Base-by-base conservation (phyloP, 176 grass and related monocot species). In the Lolium multiflorum region DNA sequence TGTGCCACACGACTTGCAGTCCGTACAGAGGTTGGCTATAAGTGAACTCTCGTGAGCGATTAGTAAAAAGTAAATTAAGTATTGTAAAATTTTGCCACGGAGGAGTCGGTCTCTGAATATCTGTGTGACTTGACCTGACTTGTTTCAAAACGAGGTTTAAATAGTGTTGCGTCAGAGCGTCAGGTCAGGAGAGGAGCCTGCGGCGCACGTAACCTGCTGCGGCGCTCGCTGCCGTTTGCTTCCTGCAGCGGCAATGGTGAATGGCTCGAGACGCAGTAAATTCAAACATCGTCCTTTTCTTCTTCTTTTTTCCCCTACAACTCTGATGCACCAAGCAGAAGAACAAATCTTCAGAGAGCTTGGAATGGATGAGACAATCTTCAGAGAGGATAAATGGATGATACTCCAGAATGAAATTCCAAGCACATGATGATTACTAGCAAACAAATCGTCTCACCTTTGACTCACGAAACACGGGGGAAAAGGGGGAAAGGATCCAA, bases 181-280 rank as follows among this genome's bases (percentile, higher is more conserved):
- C 28, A 18, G 31, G 64, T 0, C 21, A 75, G 14, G 71, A 7
- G 46, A 25, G 44, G 51, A 73, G 73, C 35, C 80, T 82, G 74
- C 52, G 76, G 78, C 61, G 83, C 78, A 70, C 71, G 78, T 81
- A 77, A 77, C 54, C 54, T 82, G 28, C 0, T 71, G 18, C 1
- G 41, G 64, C 12, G 69, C 70, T 17, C 24, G 48, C 47, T 75
- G 72, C 69, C 74, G 74, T 65, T 84, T 75, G 89, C 89, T 84
- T 91, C 59, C 75, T 51, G 84, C 85, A 31, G 66, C 43, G 58
- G 85, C 81, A 57, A 91, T 83, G 84, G 81, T 59, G 84, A 67
- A 80, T 58, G 13, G 84, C 89, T 90, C 89, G 84, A 83, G 84
- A 79, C 63, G 43, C 2, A 28, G 54, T 74, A 22, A 74, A 68